Base-by-base conservation (phyloP, 2,329 filamentous ascomycete species). In the Clarireedia hainanense region DNA sequence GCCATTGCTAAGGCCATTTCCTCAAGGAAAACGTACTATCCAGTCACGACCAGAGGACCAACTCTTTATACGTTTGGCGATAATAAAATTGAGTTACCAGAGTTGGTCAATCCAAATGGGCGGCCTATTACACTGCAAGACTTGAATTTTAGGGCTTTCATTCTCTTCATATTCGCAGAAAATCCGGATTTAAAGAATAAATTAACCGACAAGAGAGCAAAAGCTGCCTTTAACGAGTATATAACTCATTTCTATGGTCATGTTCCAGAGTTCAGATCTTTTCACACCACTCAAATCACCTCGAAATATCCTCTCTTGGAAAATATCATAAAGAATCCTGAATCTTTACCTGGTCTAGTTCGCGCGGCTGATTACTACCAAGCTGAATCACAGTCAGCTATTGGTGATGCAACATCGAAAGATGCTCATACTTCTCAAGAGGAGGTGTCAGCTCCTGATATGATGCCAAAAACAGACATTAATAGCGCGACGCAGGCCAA, bases 101-200 rank as follows among this genome's bases (percentile, higher is more conserved):
- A 57, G 34, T 15, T 56, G 12, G 9, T 42, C 9, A 23, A 23
- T 43, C 10, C 9, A 26, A 34, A 57, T 43, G 48, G 47, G n/a
- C 43, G 49, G n/a, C 58, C 52, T 3, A 59, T 60, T 46, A 24
- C 24, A 30, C 6, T 52, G 26, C 20, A 57, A 34, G n/a, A 60
- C 20, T 47, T 59, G 24, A 50, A 30, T n/a, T 37, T 47, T 26
- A 34, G 30, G n/a, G 48, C 50, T 12, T 52, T 60, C 26, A 23
- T 47, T 30, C 48, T 34, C 23, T 26, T 30, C 23, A 40, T 60
- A n/a, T 14, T 60, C 15, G 49, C 24, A 36, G 48, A 45, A 6
- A 60, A 59, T 24, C 20, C 52, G 5, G 37, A 45, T 3, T 43
- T 53, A 20, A 26, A 54, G 20, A n/a, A 14, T 50, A 24, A 3